Evolutionary conservation across 202 grass and related monocot species (phyloP).

Genomic region (Hordeum pubiflorum): DNA sequence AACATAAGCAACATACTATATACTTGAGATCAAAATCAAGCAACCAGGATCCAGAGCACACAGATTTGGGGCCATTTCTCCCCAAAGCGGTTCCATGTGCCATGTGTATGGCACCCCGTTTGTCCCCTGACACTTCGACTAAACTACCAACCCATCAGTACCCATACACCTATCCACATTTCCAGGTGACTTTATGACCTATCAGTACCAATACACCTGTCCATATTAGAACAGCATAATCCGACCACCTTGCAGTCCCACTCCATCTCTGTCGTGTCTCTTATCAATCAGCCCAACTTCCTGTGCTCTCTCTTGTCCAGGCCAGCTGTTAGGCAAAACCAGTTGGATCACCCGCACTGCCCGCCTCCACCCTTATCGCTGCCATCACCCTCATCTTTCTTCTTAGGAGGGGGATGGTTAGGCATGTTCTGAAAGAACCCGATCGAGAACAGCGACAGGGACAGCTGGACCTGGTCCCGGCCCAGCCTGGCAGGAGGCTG

Average conservation of each 20-base stretch:
- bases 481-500: constrained; percentile 36
- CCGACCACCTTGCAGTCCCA: not conserved
- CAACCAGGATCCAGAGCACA: not conserved
- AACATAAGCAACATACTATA: not conserved
- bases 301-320: not conserved
- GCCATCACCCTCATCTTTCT: constrained; percentile 22
- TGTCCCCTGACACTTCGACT: not conserved
- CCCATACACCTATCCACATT: not conserved
- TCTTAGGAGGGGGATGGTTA: constrained; percentile 11
- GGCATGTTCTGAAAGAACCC: constrained; percentile 54
- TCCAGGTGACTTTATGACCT: not conserved
- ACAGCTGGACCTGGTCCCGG: constrained; percentile 57
- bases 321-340: not conserved
- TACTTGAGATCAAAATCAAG: not conserved
- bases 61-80: not conserved
- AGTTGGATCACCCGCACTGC: constrained; percentile 16
- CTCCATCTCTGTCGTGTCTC: not conserved
- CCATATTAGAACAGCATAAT: not conserved
- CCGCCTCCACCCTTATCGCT: constrained; percentile 35
- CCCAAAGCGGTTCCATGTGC: not conserved
- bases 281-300: not conserved
- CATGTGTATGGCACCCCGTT: not conserved
- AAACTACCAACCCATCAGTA: not conserved
- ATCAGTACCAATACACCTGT: too few species aligned
- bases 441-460: constrained; percentile 51